Evolutionary conservation across 1,139 yeast species (phyloP), one percentile per base, ranked within the genome.

Genomic region (Lodderomyces margitis): DNA sequence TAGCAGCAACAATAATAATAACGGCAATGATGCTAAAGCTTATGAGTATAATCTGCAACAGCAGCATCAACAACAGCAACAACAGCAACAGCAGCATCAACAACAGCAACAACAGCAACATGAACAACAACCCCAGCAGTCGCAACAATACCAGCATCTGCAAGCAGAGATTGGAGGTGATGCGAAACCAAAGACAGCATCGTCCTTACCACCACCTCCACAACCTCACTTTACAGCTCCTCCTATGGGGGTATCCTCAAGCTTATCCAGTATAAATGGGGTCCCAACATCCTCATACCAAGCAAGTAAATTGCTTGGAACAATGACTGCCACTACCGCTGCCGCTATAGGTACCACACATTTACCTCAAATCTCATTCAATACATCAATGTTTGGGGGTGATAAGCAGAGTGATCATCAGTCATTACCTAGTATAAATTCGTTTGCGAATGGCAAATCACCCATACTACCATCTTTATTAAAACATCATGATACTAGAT

Each of bases 361-460:
- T 34, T 43, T 48, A 12, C 55, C 57, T 2, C 56, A 51, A 34
- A 61, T 65, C 21, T 55, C 71, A 19, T 68, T 68, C 54, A 69
- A 68, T 41, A 68, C 75, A 3, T 63, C 70, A 10, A 68, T 69
- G 68, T 69, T 69, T 51, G 52, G 50, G 17, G 30, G 41, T 15
- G 32, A 28, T 28, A 15, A 28, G 28, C 40, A 37, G 63, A 61
- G 39, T 47, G 39, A 37, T 25, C 17, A 35, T 25, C 28, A 36
- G 12, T 16, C 36, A 9, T 33, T 42, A 16, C 45, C 42, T 14
- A 42, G 40, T 28, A 34, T 42, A 12, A 32, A 36, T 5, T 20
- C 24, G 20, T 37, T 42, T n/a, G 34, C 39, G 3, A 23, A 34
- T 7, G 36, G 41, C 20, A 34, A 46, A 21, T 49, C 50, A 15